These are phyloP conservation scores for Thalassia testudinum DNA, from an alignment of 116 monocot genomes.

Conservation along the genomic window DNA sequence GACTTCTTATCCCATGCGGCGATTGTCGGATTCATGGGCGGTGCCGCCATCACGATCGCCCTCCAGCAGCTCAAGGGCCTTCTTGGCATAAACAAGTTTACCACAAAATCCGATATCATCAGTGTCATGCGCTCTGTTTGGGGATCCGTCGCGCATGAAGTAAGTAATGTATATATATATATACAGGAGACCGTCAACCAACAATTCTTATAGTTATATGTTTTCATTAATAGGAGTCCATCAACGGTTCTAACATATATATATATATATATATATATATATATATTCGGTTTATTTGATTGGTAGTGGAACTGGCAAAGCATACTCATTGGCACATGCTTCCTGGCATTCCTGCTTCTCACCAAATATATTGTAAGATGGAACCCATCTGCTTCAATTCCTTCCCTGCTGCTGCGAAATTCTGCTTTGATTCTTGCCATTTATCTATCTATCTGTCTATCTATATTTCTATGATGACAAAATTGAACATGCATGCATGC, in stretches of 20 bases:
- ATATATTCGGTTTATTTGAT: conserved; percentile 4
- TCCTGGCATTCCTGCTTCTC: conserved; percentile 42
- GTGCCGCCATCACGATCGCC: conserved; percentile 66
- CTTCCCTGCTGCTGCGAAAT: too few relatives aligned
- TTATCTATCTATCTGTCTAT: too few relatives aligned
- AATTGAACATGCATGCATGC: not conserved
- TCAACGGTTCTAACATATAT: not conserved
- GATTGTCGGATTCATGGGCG: conserved; percentile 66
- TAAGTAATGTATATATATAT: conserved; percentile 10
- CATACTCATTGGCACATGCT: conserved; percentile 6
- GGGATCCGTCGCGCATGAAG: conserved; percentile 53
- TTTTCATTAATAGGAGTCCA: not conserved
- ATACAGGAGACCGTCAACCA: too few relatives aligned
- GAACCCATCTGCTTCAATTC: not conserved
- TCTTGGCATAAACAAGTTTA: conserved; percentile 65
- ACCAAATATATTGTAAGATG: conserved; percentile 69
- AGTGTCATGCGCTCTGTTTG: conserved; percentile 78
- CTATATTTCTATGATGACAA: not conserved
- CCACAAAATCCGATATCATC: conserved; percentile 62
- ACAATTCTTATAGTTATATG: not conserved
- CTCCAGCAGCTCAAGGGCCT: conserved; percentile 93
- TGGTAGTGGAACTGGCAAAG: conserved; percentile 88
- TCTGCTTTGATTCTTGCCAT: too few relatives aligned
- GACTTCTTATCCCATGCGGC: conserved; percentile 69
- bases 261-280: too few relatives aligned